A percentile compares a stretch with the other conserved stretches of the same genome.
Conservation (phyloP, 371 early-diverging fungal genomes). For the Fennellomyces sp. region DNA sequence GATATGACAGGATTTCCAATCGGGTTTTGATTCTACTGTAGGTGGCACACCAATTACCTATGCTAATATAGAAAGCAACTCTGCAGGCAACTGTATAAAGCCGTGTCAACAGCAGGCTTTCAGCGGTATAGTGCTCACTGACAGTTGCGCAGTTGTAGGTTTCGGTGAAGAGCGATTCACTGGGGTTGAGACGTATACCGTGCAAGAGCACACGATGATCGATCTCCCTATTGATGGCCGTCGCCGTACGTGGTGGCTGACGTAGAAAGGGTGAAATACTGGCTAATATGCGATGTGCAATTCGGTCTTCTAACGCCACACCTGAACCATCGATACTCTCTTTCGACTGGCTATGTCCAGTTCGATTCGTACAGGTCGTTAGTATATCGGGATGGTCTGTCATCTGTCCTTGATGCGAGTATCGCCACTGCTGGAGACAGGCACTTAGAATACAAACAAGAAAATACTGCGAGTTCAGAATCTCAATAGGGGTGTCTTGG, state of each 20-base stretch:
- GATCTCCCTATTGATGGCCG: background rate
- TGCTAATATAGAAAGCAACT: slow-evolving; percentile 73
- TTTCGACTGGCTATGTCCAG: background rate
- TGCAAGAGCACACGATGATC: background rate
- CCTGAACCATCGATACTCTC: background rate
- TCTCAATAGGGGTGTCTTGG: background rate
- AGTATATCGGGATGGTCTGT: background rate
- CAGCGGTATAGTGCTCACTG: slow-evolving; percentile 5
- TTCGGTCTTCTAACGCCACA: background rate
- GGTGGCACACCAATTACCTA: slow-evolving; percentile 77
- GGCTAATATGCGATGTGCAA: background rate
- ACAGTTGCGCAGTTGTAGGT: slow-evolving; percentile 1
- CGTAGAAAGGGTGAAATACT: background rate
- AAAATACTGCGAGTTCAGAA: slow-evolving; percentile 3
- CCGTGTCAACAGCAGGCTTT: slow-evolving; percentile 31
- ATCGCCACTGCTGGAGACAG: slow-evolving; percentile 6
- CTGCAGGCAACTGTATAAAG: slow-evolving; percentile 65
- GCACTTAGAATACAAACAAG: background rate
- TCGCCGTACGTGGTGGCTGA: slow-evolving; percentile 3
- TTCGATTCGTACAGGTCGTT: background rate
- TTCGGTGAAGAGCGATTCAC: background rate
- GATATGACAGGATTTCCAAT: slow-evolving; percentile 29
- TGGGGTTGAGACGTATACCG: background rate
- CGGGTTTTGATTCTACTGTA: slow-evolving; percentile 65
- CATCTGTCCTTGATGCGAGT: background rate